Conservation (phyloP, 225 moss, liverwort and hornwort genomes). For the Climacium dendroides region DNA sequence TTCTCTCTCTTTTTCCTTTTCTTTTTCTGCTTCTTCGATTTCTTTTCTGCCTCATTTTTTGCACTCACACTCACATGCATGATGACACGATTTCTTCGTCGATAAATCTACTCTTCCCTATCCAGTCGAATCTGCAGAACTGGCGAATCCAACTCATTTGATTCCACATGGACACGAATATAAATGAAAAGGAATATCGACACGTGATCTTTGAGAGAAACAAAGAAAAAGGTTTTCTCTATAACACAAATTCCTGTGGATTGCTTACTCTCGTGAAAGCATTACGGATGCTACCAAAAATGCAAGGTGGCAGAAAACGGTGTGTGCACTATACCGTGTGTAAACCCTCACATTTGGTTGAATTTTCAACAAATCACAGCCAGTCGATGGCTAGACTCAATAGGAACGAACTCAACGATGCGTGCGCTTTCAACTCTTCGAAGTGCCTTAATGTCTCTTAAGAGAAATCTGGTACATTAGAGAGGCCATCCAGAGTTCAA, state of each 20-base stretch:
- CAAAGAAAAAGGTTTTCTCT: not conserved
- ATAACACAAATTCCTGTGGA: not conserved
- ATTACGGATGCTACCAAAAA: not conserved
- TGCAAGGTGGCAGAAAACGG: not conserved
- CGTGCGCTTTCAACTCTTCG: not conserved
- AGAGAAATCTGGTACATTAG: not conserved
- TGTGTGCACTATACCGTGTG: not conserved
- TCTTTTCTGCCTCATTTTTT: conserved; percentile 15
- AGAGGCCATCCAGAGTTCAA: not conserved
- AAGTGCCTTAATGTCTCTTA: not conserved
- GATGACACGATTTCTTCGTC: conserved; percentile 2
- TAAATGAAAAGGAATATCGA: not conserved
- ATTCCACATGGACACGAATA: not conserved
- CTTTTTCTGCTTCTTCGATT: conserved; percentile 18
- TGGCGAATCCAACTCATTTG: not conserved
- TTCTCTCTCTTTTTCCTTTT: conserved; percentile 9
- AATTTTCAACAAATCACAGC: not conserved
- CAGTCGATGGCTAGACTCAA: not conserved
- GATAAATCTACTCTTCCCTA: not conserved
- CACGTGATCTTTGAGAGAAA: not conserved
- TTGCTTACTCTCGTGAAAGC: not conserved
- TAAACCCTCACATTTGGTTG: not conserved
- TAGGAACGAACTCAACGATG: not conserved
- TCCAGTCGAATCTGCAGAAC: not conserved
- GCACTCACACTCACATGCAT: conserved; percentile 6